Base-by-base conservation (phyloP, 2,329 filamentous ascomycete species). In the Lecanicillium sp. region DNA sequence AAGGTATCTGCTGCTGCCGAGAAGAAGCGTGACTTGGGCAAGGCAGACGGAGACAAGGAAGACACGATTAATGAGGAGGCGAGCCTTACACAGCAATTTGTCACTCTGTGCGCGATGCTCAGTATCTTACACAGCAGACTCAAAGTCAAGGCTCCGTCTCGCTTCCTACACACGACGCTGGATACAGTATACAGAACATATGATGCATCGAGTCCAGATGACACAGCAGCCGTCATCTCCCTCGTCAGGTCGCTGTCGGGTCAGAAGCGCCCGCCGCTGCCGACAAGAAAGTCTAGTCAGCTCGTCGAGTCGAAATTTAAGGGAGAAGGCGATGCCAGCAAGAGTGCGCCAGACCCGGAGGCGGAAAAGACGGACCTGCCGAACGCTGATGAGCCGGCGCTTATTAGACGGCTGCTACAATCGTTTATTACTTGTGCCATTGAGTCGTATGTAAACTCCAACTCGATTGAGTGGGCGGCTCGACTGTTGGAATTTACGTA, bases 361-460 rank as follows among this genome's bases (percentile, higher is more conserved):
- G 75, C 72, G 3, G 56, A 61, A 40, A 46, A 45, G 13, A 43
- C 46, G 9, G 57, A 56, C 16, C 42, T 47, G 31, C 46, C 48
- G 13, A 67, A 70, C 33, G 68, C 69, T 5, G 67, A 69, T 27
- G 83, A 89, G 55, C 64, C 63, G 3, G 71, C 68, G 8, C 64
- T 88, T 44, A 75, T 82, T 51, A 67, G 67, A 27, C 76, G 73
- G 41, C 64, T 90, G 13, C 60, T 90, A 17, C 80, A 86, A 52
- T 79, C 80, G 2, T 89, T 92, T 56, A 69, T 86, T n/a, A 86
- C 83, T 0, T 83, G 85, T 53, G 63, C 89, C 14, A 61, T 89
- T 9, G 84, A 89, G 54, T 74, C 81, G 33, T 90, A 86, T 48
- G 71, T 85, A 44, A 78, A 78, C 47, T 64, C 61, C 6, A 73